Conservation (phyloP, 352 stramenopile species). For the Plasmopara halstedii region DNA sequence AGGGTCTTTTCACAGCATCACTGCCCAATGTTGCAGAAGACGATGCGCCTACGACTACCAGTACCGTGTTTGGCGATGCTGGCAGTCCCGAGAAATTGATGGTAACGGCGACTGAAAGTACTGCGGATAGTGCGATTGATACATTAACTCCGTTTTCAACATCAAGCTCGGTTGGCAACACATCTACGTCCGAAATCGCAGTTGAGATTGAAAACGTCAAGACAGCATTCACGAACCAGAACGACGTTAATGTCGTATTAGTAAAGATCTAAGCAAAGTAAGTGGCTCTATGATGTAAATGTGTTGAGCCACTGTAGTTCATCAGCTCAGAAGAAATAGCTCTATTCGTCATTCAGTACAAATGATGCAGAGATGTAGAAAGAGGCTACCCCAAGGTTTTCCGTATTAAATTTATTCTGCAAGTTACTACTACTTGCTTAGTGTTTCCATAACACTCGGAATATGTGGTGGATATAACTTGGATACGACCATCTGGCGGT, state of each 20-base stretch:
- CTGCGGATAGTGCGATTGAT: constrained; percentile 12
- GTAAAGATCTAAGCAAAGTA: constrained; percentile 4
- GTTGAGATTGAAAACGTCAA: constrained; percentile 10
- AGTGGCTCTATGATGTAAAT: background rate
- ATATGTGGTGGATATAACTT: constrained; percentile 57
- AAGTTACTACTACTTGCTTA: constrained; percentile 7
- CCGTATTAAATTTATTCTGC: background rate
- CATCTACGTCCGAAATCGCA: constrained; percentile 3
- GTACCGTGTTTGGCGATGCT: constrained; percentile 6
- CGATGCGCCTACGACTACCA: constrained; percentile 7
- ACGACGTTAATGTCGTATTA: constrained; percentile 11
- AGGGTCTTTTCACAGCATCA: constrained; percentile 50
- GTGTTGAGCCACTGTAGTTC: background rate
- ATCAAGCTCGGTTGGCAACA: constrained; percentile 4
- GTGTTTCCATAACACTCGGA: constrained; percentile 64
- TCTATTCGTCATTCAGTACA: too few relatives aligned
- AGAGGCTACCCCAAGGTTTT: too few relatives aligned
- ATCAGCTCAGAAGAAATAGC: background rate
- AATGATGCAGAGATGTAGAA: too few relatives aligned
- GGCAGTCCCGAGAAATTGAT: constrained; percentile 20
- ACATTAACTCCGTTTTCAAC: constrained; percentile 11
- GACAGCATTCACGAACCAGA: constrained; percentile 4
- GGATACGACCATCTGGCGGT: constrained; percentile 55
- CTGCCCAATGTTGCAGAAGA: constrained; percentile 36
- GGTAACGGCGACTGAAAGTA: constrained; percentile 13